These are phyloP conservation scores for Fusarium setosum DNA, from an alignment of 2,329 filamentous ascomycete genomes.

Conservation along the genomic window DNA sequence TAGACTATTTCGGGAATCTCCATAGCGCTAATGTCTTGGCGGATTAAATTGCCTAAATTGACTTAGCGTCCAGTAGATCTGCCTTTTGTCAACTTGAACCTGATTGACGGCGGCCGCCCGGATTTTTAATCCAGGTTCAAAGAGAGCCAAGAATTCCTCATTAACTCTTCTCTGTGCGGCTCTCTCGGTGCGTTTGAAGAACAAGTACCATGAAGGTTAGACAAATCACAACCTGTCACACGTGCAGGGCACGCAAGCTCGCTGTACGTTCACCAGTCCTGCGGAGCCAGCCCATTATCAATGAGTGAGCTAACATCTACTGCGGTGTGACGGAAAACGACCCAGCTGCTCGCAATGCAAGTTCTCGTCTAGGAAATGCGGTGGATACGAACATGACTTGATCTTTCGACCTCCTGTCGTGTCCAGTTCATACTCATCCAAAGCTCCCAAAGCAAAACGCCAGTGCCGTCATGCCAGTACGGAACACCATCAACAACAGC, in stretches of 20 bases:
- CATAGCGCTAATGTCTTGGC: not conserved
- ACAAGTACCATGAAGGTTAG: constrained; percentile 34
- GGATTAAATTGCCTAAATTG: not conserved
- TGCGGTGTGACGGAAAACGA: constrained; percentile 38
- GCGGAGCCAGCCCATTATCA: not conserved
- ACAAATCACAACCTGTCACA: constrained; percentile 38
- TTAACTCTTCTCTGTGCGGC: not conserved
- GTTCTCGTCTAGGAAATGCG: constrained; percentile 28
- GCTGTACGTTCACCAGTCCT: constrained; percentile 24
- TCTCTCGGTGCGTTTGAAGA: too few species aligned
- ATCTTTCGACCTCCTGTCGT: constrained; percentile 30
- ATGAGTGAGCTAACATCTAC: not conserved
- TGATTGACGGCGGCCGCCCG: not conserved
- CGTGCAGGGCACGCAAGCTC: constrained; percentile 40
- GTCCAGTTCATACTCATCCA: not conserved
- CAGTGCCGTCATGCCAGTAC: not conserved
- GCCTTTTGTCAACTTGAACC: not conserved
- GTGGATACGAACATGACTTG: constrained; percentile 40
- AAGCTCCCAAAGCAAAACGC: not conserved
- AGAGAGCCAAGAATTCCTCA: not conserved
- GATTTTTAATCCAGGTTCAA: not conserved
- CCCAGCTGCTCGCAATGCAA: constrained; percentile 42
- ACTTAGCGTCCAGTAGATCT: not conserved
- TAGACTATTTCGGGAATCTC: rapidly evolving
- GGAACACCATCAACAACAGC: not conserved